Evolutionary conservation across 192 early-diverging fungal genomes (phyloP).

Genomic region (Polychytrium aggregatum): DNA sequence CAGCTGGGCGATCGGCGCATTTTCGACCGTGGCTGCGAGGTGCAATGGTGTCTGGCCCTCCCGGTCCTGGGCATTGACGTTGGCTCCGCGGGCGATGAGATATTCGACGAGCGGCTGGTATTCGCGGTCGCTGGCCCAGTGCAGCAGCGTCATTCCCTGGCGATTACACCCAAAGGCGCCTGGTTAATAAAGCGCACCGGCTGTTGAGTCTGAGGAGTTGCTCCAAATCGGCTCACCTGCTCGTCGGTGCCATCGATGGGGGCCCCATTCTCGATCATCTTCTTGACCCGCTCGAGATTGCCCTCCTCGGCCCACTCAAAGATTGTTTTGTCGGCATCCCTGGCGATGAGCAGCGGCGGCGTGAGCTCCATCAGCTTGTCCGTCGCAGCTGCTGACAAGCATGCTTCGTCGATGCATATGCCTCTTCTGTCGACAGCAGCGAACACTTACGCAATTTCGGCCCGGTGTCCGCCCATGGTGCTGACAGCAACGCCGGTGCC

Average conservation of each 20-base stretch:
- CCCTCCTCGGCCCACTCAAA: slow-evolving; percentile 24
- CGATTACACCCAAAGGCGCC: not conserved
- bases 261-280: not conserved
- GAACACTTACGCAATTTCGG: slow-evolving; percentile 7
- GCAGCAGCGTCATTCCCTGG: slow-evolving; percentile 19
- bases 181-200: not conserved
- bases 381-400: no score
- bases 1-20: no score
- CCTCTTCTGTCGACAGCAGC: no score
- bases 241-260: slow-evolving; percentile 6
- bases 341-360: no score
- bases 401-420: no score
- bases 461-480: slow-evolving; percentile 2
- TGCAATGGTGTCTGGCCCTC: slow-evolving; percentile 25
- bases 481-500: slow-evolving; percentile 15
- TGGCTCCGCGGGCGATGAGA: slow-evolving; percentile 4
- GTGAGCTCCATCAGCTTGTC: no score
- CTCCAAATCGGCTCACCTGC: not conserved
- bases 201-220: not conserved
- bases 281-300: slow-evolving; percentile 7
- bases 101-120: slow-evolving; percentile 4
- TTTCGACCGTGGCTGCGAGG: slow-evolving; percentile 10
- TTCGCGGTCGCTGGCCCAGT: slow-evolving; percentile 27
- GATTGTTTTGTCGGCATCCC: slow-evolving; percentile 13
- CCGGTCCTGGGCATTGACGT: slow-evolving; percentile 10